These are phyloP conservation scores for Dysphania ambrosioides DNA, from an alignment of 148 eudicot species.

Conservation along the genomic window DNA sequence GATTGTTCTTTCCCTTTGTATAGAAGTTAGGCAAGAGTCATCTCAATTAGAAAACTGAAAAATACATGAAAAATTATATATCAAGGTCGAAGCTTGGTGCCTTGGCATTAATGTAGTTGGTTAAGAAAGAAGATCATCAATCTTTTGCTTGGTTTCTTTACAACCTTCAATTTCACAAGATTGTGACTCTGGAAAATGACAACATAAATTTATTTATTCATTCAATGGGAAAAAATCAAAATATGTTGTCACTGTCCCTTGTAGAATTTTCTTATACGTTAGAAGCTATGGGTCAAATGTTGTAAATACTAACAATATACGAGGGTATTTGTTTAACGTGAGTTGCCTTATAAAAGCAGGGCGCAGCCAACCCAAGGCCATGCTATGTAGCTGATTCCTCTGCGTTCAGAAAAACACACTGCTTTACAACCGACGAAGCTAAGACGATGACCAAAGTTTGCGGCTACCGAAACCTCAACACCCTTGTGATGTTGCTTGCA, in stretches of 20 bases:
- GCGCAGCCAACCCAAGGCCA: conserved; percentile 3
- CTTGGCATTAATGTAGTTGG: conserved; percentile 6
- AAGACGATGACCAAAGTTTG: conserved; percentile 26
- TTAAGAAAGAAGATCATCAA: neutral
- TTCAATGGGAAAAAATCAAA: neutral
- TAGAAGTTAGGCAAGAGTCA: too few relatives aligned
- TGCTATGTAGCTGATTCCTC: conserved; percentile 9
- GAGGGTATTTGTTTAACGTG: neutral
- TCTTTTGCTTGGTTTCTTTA: conserved; percentile 19
- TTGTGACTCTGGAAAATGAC: conserved; percentile 23
- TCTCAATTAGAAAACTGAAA: too few relatives aligned
- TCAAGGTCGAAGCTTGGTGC: conserved; percentile 5
- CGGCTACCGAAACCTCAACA: conserved; percentile 23
- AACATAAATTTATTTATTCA: neutral
- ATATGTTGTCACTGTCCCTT: neutral
- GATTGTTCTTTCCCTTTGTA: too few relatives aligned
- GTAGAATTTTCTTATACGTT: neutral
- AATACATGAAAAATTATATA: too few relatives aligned
- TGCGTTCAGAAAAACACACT: neutral
- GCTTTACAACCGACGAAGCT: neutral
- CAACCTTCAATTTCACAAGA: conserved; percentile 21
- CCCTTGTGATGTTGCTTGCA: conserved; percentile 20
- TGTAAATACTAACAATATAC: conserved; percentile 9
- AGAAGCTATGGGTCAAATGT: conserved; percentile 1
- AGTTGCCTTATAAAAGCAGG: conserved; percentile 16